Conservation (phyloP, 1,139 yeast genomes). For the Debaryomyces nepalensis region DNA sequence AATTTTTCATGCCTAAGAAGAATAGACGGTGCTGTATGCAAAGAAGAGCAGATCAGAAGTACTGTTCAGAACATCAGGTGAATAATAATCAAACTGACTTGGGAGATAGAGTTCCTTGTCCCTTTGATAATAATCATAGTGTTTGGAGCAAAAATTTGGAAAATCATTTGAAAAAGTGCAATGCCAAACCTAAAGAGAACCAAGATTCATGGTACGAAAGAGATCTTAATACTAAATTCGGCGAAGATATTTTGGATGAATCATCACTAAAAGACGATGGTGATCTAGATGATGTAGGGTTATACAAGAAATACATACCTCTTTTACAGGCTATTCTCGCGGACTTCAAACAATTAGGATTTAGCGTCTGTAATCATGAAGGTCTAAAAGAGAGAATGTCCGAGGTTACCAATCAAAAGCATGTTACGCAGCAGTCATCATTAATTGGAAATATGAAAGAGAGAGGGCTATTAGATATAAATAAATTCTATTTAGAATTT, state of each 20-base stretch:
- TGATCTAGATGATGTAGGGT: constrained; percentile 17
- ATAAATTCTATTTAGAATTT: constrained; percentile 65
- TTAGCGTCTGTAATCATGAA: constrained; percentile 26
- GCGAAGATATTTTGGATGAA: constrained; percentile 20
- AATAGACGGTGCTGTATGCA: constrained; percentile 66
- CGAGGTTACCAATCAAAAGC: constrained; percentile 65
- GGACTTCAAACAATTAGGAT: constrained; percentile 23
- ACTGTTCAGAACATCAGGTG: constrained; percentile 66
- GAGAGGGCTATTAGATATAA: constrained; percentile 40
- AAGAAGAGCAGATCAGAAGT: constrained; percentile 51
- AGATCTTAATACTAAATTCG: constrained; percentile 38
- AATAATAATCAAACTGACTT: constrained; percentile 22
- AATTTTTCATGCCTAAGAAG: constrained; percentile 50
- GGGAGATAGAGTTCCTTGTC: constrained; percentile 66
- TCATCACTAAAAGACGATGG: constrained; percentile 22
- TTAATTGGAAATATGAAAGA: constrained; percentile 69
- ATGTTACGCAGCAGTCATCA: constrained; percentile 82
- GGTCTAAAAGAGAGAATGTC: constrained; percentile 44
- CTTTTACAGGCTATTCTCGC: constrained; percentile 23
- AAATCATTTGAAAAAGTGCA: constrained; percentile 67
- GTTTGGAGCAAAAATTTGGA: constrained; percentile 64
- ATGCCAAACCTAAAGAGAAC: constrained; percentile 38
- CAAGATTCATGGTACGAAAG: constrained; percentile 49
- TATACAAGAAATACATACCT: constrained; percentile 35
- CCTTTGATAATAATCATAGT: constrained; percentile 75